A percentile compares a stretch with the other conserved stretches of the same genome.
Conservation (phyloP, 495 filamentous ascomycete species). For the Xylaria bambusicola region DNA sequence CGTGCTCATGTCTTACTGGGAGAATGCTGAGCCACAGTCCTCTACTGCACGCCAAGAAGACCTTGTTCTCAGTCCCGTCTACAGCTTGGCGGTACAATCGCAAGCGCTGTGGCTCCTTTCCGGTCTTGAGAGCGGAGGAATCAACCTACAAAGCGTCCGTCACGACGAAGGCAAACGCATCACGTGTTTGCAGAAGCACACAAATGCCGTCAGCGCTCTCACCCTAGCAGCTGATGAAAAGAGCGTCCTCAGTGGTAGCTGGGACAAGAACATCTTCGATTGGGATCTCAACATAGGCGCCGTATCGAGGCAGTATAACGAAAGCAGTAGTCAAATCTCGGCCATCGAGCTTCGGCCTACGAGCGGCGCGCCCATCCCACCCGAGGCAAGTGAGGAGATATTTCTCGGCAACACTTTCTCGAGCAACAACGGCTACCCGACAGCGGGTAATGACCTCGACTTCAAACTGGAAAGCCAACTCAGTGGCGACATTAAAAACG, state of each 20-base stretch:
- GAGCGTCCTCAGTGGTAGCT: slow-evolving; percentile 88
- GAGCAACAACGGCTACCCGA: slow-evolving; percentile 49
- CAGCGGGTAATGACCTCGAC: slow-evolving; percentile 14
- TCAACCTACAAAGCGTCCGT: slow-evolving; percentile 91
- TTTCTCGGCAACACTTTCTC: slow-evolving; percentile 67
- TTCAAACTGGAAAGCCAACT: slow-evolving; percentile 20
- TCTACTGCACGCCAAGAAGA: slow-evolving; percentile 52
- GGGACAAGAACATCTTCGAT: slow-evolving; percentile 91
- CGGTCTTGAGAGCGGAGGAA: slow-evolving; percentile 85
- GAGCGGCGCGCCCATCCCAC: slow-evolving; percentile 71
- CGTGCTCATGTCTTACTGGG: slow-evolving; percentile 93
- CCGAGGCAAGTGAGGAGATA: slow-evolving; percentile 61
- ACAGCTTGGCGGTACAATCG: slow-evolving; percentile 88
- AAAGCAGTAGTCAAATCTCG: slow-evolving; percentile 81
- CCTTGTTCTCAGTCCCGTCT: slow-evolving; percentile 75
- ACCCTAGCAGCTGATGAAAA: slow-evolving; percentile 81
- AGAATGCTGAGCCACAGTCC: slow-evolving; percentile 66
- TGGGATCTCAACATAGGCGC: slow-evolving; percentile 95
- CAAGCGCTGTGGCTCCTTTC: slow-evolving; percentile 89
- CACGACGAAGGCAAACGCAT: slow-evolving; percentile 94
- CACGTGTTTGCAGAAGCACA: slow-evolving; percentile 76
- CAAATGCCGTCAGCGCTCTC: slow-evolving; percentile 88
- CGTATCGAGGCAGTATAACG: slow-evolving; percentile 69
- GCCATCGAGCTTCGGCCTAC: slow-evolving; percentile 83
- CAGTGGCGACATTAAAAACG: slow-evolving; percentile 11